Evolutionary conservation across 73 alveolate species (phyloP).

Genomic region (Blepharisma stoltei): DNA sequence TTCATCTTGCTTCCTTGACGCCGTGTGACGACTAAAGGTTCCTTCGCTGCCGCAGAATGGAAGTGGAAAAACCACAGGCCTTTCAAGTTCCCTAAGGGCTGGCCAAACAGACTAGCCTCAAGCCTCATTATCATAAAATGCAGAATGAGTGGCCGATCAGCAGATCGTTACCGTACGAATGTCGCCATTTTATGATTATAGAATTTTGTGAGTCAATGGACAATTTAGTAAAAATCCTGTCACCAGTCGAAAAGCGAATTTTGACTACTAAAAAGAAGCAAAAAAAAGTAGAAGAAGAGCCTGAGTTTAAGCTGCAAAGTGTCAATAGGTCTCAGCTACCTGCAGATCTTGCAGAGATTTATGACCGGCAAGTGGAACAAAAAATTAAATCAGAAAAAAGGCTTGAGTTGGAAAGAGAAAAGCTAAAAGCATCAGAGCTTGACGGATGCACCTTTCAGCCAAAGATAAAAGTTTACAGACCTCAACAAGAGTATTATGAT

Average conservation of each 20-base stretch:
- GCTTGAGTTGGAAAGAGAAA: slow-evolving; percentile 21
- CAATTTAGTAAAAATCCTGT: slow-evolving; percentile 1
- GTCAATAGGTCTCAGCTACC: neutral
- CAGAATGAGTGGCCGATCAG: too few relatives aligned
- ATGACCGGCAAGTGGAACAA: slow-evolving; percentile 7
- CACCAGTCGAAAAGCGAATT: slow-evolving; percentile 12
- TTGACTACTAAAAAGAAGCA: neutral
- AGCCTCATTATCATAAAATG: too few relatives aligned
- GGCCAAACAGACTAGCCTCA: too few relatives aligned
- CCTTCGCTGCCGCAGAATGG: too few relatives aligned
- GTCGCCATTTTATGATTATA: too few relatives aligned
- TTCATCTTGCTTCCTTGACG: too few relatives aligned
- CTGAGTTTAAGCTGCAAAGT: too few relatives aligned
- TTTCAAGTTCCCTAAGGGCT: too few relatives aligned
- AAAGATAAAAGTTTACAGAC: slow-evolving; percentile 5
- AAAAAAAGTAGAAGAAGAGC: neutral
- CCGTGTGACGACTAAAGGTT: too few relatives aligned
- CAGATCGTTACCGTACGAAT: too few relatives aligned
- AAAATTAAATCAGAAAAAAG: neutral
- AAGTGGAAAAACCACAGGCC: too few relatives aligned
- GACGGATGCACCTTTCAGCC: slow-evolving; percentile 29
- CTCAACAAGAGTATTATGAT: neutral
- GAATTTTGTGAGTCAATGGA: neutral
- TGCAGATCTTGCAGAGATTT: neutral
- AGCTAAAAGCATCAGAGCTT: neutral